Base-by-base conservation (phyloP, 2,329 filamentous ascomycete genomes). In the Thielaviopsis cerberus region DNA sequence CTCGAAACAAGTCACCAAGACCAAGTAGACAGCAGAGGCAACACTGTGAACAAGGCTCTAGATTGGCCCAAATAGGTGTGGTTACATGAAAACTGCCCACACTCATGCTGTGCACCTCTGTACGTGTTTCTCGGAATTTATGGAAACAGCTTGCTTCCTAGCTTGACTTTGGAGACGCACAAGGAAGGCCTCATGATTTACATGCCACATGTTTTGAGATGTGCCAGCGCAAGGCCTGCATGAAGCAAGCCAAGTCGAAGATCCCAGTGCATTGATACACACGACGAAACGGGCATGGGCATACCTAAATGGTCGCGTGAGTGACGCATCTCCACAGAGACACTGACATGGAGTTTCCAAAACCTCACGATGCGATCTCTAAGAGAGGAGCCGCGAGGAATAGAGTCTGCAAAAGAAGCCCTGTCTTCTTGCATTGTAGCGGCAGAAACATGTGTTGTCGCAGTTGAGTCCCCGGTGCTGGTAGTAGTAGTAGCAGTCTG, bases 281-380 rank as follows among this genome's bases (percentile, higher is more conserved):
- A 27, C 13, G 6, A 26, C 3, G 4, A 20, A 24, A 25, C 25
- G 5, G 26, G 11, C 23, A 26, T 22, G 7, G 10, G 54, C 59
- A 56, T 50, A 61, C 59, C 59, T 15, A 61, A 53, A 53, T 61
- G 59, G 27, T 61, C 59, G 13, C 59, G 57, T 6, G 56, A 58
- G 11, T 48, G 52, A 15, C 37, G 50, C 15, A 56, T 58, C 20
- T 61, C 59, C 20, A 61, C 59, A 4, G 57, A 58, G 20, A 61
- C 53, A 26, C 53, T 56, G 24, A 61, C 27, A 54, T 58, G 50
- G 6, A 53, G 20, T 17, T 56, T 58, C 59, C 59, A 61, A 25
- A 53, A 58, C 27, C 53, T 30, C 17, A 56, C 26, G 11, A 53
- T 7, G n/a, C 48, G 34, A 15, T 51, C 53, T 20, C 22, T 34